These are phyloP conservation scores for Amphibolis antarctica DNA, from an alignment of 106 monocot species.

Conservation along the genomic window DNA sequence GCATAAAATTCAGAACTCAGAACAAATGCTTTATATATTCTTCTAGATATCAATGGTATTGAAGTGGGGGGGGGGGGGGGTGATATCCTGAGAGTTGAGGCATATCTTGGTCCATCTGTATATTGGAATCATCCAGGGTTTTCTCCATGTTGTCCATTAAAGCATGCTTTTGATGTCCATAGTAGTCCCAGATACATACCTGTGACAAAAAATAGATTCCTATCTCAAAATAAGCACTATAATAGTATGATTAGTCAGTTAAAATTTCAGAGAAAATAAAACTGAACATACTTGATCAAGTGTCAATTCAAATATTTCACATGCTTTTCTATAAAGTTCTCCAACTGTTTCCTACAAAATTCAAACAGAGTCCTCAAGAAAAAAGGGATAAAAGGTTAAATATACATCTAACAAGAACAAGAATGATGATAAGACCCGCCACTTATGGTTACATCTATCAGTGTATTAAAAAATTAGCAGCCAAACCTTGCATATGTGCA, in stretches of 20 bases:
- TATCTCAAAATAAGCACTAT: neutral
- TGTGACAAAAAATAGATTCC: conserved; percentile 12
- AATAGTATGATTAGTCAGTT: neutral
- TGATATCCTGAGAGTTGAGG: too few species aligned
- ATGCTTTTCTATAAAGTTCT: conserved; percentile 83
- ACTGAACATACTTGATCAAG: conserved; percentile 57
- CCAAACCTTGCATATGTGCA: neutral
- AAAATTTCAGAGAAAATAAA: neutral
- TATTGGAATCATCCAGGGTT: conserved; percentile 91
- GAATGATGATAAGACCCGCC: neutral
- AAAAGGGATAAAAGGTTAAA: neutral
- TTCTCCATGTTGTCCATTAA: conserved; percentile 96
- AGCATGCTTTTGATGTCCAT: conserved; percentile 77
- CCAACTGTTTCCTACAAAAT: conserved; percentile 72
- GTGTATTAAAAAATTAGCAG: too few species aligned
- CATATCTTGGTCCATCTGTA: conserved; percentile 98
- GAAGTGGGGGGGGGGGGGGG: too few species aligned
- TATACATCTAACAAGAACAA: neutral
- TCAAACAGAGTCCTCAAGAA: neutral
- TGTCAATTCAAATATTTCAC: conserved; percentile 79
- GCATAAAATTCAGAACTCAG: too few species aligned
- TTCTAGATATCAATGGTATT: too few species aligned
- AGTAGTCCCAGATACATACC: conserved; percentile 96
- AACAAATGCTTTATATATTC: too few species aligned
- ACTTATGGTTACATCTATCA: too few species aligned